A percentile compares a stretch with the other conserved stretches of the same genome.
These are phyloP conservation scores for Kregervanrija delftensis DNA, from an alignment of 805 yeast genomes.

Conservation along the genomic window DNA sequence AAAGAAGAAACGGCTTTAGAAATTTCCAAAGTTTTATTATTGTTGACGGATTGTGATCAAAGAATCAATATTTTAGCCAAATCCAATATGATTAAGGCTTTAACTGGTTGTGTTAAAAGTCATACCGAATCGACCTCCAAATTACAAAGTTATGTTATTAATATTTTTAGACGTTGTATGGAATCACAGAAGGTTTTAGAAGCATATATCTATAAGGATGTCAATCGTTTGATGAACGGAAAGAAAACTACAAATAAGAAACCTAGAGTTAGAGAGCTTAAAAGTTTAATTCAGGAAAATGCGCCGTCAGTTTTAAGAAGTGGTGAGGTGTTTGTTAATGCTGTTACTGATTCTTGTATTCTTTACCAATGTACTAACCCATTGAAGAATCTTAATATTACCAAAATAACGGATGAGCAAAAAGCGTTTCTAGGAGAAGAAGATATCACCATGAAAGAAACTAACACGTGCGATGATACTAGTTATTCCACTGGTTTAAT, in stretches of 20 bases:
- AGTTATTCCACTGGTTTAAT: conserved; percentile 46
- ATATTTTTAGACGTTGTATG: conserved; percentile 60
- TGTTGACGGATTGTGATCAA: conserved; percentile 42
- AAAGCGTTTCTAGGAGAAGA: conserved; percentile 9
- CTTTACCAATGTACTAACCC: conserved; percentile 16
- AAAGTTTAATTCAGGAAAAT: conserved; percentile 41
- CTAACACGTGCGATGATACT: conserved; percentile 13
- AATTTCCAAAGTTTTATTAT: conserved; percentile 46
- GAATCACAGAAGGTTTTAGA: conserved; percentile 51
- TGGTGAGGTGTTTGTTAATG: conserved; percentile 18
- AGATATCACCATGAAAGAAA: conserved; percentile 20
- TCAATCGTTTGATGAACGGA: conserved; percentile 34
- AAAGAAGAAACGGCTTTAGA: conserved; percentile 44
- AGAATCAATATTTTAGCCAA: conserved; percentile 35
- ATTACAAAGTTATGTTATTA: conserved; percentile 42
- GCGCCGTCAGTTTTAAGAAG: conserved; percentile 39
- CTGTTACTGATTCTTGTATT: conserved; percentile 15
- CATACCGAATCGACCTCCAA: conserved; percentile 30
- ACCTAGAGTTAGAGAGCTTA: conserved; percentile 36
- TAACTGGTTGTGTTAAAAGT: conserved; percentile 37
- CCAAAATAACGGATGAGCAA: conserved; percentile 19
- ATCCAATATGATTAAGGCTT: conserved; percentile 39
- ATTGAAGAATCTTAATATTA: conserved; percentile 14
- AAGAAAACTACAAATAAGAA: conserved; percentile 12
- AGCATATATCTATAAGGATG: conserved; percentile 43